These are phyloP conservation scores for Solanum sparsipilum DNA, from an alignment of 257 asterid genomes.

Conservation along the genomic window DNA sequence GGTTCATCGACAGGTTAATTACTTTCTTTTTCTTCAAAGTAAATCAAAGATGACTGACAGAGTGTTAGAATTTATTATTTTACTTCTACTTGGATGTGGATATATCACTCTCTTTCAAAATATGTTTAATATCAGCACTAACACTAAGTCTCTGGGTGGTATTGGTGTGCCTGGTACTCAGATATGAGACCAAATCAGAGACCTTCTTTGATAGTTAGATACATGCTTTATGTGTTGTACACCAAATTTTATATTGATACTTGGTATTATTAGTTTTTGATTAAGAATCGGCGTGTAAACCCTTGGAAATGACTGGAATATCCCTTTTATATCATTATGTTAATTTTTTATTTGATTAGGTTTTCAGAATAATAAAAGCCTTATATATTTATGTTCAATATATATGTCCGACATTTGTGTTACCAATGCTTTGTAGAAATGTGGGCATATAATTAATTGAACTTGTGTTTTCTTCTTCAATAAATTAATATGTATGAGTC, in stretches of 20 bases:
- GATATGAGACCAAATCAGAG: neutral
- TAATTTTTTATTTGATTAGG: neutral
- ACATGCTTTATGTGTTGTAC: neutral
- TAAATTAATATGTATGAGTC: neutral
- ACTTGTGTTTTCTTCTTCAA: neutral
- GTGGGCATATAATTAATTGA: neutral
- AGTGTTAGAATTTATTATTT: neutral
- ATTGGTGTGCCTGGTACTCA: neutral
- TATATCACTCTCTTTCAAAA: neutral
- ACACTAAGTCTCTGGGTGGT: neutral
- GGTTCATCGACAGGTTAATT: slow-evolving; percentile 89
- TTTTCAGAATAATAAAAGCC: neutral
- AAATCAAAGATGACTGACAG: neutral
- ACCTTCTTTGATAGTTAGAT: neutral
- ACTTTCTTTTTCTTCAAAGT: neutral
- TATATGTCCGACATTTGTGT: neutral
- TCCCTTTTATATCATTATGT: neutral
- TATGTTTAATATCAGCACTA: neutral
- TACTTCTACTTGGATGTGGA: neutral
- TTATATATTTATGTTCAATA: neutral
- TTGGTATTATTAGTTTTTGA: neutral
- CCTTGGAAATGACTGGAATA: neutral
- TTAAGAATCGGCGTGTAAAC: neutral
- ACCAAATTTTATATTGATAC: neutral
- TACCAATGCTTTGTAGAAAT: neutral